These are phyloP conservation scores for Aeschynomene evenia DNA, from an alignment of 306 rosid genomes.

Conservation along the genomic window DNA sequence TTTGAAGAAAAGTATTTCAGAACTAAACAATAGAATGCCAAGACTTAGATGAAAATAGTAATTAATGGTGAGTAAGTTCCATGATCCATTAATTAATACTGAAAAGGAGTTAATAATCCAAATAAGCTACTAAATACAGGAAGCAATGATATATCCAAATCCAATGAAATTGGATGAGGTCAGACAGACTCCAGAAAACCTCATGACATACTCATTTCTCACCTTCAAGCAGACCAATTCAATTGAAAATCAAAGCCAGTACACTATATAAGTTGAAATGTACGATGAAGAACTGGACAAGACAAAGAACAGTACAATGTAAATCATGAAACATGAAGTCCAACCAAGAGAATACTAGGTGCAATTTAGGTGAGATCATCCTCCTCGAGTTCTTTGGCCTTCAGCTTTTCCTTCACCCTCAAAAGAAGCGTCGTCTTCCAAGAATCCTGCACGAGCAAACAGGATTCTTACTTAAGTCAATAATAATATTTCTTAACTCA, in stretches of 20 bases:
- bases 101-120: not conserved
- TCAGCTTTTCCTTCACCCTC: constrained; percentile 96
- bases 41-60: not conserved
- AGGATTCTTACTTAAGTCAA: not conserved
- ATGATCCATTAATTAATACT: not conserved
- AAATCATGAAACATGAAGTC: constrained; percentile 43
- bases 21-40: not conserved
- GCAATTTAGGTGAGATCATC: constrained; percentile 80
- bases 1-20: no score
- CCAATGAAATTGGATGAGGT: not conserved
- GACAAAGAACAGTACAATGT: constrained; percentile 28
- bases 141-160: not conserved
- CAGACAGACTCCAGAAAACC: constrained; percentile 10
- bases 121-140: not conserved
- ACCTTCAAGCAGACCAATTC: constrained; percentile 28
- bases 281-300: constrained; percentile 31
- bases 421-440: constrained; percentile 95
- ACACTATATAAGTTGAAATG: constrained; percentile 27
- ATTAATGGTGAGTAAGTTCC: not conserved
- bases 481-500: constrained; percentile 5
- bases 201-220: constrained; percentile 13
- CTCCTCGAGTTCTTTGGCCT: constrained; percentile 96
- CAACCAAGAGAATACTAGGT: constrained; percentile 18
- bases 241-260: constrained; percentile 37
- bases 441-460: constrained; percentile 59